Conservation (phyloP, 129 eudicot genomes). For the sunflower (Helianthus annuus) region DNA sequence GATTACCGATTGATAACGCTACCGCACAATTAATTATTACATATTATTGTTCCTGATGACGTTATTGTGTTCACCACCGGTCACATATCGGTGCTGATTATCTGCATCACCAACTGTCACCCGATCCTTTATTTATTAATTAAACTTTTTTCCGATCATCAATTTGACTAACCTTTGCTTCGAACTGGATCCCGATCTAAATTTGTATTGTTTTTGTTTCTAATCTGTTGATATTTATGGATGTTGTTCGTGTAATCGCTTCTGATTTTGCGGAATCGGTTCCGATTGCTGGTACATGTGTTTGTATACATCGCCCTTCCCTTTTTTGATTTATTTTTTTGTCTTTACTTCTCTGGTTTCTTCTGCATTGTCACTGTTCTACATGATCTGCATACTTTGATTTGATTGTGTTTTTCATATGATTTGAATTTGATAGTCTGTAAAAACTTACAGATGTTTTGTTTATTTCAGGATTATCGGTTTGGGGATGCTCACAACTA, state of each 20-base stretch:
- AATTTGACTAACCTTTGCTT: constrained; percentile 21
- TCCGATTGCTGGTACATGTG: constrained; percentile 1
- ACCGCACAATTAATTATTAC: background rate
- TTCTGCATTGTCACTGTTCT: constrained; percentile 16
- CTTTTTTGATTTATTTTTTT: no score
- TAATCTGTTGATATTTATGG: constrained; percentile 10
- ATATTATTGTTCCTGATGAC: constrained; percentile 1
- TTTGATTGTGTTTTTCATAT: constrained; percentile 9
- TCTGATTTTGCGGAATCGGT: constrained; percentile 10
- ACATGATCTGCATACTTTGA: constrained; percentile 26
- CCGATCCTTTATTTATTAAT: constrained; percentile 13
- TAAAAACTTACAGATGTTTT: constrained; percentile 3
- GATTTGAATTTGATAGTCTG: constrained; percentile 2
- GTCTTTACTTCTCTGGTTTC: no score
- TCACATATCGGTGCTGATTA: constrained; percentile 22
- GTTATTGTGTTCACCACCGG: constrained; percentile 21
- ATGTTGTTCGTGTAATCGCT: constrained; percentile 9
- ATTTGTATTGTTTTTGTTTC: background rate
- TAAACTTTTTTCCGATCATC: constrained; percentile 8
- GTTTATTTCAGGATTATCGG: constrained; percentile 29
- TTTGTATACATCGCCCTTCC: background rate
- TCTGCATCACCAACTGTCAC: constrained; percentile 12
- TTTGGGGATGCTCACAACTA: background rate
- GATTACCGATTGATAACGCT: constrained; percentile 31
- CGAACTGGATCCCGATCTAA: constrained; percentile 32